These are phyloP conservation scores for Omphalotus olearius DNA, from an alignment of 1,284 basidiomycete genomes.

Conservation along the genomic window DNA sequence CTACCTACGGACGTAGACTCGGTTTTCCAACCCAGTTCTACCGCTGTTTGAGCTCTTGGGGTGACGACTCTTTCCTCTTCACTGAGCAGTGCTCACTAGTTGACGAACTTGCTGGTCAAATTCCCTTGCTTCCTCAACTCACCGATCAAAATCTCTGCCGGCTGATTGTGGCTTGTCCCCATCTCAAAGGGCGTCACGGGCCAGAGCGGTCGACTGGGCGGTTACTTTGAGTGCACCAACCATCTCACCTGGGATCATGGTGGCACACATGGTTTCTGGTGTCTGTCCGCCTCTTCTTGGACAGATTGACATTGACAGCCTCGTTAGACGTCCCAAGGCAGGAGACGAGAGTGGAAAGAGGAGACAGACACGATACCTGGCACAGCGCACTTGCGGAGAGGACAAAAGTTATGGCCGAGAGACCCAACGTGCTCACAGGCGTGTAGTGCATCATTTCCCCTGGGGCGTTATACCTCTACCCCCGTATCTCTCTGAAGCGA, in stretches of 20 bases:
- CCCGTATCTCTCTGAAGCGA: constrained; percentile 69
- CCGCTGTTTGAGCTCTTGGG: too few relatives aligned
- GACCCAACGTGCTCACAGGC: constrained; percentile 75
- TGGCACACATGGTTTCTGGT: constrained; percentile 80
- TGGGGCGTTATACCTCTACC: constrained; percentile 89
- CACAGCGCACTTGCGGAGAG: constrained; percentile 72
- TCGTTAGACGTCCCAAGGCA: constrained; percentile 80
- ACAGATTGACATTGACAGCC: constrained; percentile 88
- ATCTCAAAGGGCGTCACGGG: constrained; percentile 94
- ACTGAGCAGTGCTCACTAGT: too few relatives aligned
- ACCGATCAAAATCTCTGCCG: too few relatives aligned
- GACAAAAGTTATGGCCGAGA: constrained; percentile 67
- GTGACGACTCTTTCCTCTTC: too few relatives aligned
- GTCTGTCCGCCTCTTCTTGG: constrained; percentile 88
- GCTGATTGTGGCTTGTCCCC: constrained; percentile 33
- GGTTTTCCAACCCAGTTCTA: too few relatives aligned
- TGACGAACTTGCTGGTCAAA: too few relatives aligned
- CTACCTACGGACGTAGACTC: too few relatives aligned
- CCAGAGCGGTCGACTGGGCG: constrained; percentile 91
- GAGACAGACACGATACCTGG: constrained; percentile 82
- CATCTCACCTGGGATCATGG: constrained; percentile 71
- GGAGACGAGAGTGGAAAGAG: constrained; percentile 78
- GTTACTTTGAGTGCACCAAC: constrained; percentile 91
- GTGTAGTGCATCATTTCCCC: constrained; percentile 86
- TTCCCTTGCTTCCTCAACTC: too few relatives aligned